These are phyloP conservation scores for Brettanomyces custersianus DNA, from an alignment of 805 yeast genomes.

Conservation along the genomic window DNA sequence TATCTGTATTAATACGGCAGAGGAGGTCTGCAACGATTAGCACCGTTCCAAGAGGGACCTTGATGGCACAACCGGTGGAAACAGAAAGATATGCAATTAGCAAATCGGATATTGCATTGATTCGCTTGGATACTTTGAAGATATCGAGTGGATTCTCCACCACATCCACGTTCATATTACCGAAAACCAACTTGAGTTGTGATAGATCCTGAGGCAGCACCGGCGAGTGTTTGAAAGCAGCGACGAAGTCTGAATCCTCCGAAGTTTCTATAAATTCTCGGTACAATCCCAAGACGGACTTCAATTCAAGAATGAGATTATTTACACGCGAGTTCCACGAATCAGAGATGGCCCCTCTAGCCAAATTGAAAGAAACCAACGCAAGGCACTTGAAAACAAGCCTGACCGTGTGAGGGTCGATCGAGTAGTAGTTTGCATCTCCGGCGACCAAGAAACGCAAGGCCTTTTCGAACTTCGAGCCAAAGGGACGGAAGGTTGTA, in stretches of 20 bases:
- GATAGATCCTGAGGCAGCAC: slow-evolving; percentile 14
- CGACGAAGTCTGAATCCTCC: slow-evolving; percentile 42
- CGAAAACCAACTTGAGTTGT: slow-evolving; percentile 26
- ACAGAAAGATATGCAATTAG: slow-evolving; percentile 37
- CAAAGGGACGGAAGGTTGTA: slow-evolving; percentile 76
- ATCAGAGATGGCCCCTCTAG: slow-evolving; percentile 38
- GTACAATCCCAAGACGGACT: slow-evolving; percentile 48
- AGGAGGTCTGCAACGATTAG: slow-evolving; percentile 44
- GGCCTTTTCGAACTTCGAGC: slow-evolving; percentile 46
- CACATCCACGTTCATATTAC: slow-evolving; percentile 49
- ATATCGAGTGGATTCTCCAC: slow-evolving; percentile 41
- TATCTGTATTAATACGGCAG: slow-evolving; percentile 44
- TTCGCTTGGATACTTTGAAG: slow-evolving; percentile 41
- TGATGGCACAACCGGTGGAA: slow-evolving; percentile 42
- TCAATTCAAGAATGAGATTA: slow-evolving; percentile 41
- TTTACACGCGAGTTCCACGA: slow-evolving; percentile 38
- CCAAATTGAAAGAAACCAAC: slow-evolving; percentile 47
- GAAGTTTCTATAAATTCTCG: slow-evolving; percentile 47
- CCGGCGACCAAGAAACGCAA: slow-evolving; percentile 28
- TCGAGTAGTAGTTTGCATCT: slow-evolving; percentile 27
- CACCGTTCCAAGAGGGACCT: slow-evolving; percentile 53
- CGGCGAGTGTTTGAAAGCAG: slow-evolving; percentile 35
- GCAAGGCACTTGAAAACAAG: slow-evolving; percentile 41
- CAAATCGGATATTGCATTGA: slow-evolving; percentile 37
- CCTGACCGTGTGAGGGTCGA: slow-evolving; percentile 31